Conservation (phyloP, 2,329 filamentous ascomycete species). For the Stachybotrys elegans region DNA sequence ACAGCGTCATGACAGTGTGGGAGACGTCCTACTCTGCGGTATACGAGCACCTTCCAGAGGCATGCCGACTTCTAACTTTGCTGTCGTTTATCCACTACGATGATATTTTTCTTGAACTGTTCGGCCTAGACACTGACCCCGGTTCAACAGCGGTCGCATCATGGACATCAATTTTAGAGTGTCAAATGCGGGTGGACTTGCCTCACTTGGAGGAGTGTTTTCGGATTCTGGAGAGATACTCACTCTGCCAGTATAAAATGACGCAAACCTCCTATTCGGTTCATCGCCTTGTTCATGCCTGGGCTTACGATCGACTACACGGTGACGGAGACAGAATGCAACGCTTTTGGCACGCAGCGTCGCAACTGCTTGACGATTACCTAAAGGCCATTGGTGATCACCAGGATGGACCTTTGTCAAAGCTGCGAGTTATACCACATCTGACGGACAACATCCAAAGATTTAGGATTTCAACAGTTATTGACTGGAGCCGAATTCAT, state of each 20-base stretch:
- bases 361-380: not conserved
- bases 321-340: not conserved
- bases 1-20: conserved; percentile 1
- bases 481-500: not conserved
- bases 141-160: not conserved
- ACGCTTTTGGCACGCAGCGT: not conserved
- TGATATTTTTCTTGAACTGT: not conserved
- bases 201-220: not conserved
- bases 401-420: not conserved
- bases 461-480: not conserved
- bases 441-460: not conserved
- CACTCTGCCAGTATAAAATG: not conserved
- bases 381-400: not conserved
- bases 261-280: not conserved
- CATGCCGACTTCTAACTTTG: not conserved
- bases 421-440: not conserved
- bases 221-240: not conserved
- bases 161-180: not conserved
- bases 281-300: not conserved
- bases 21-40: not conserved
- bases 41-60: not conserved
- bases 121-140: not conserved
- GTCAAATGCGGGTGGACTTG: not conserved
- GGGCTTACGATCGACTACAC: not conserved
- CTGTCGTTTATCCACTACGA: not conserved